phyloP scores from a whole-genome alignment of 805 yeast genomes.

The Hanseniaspora mollemarum region DNA sequence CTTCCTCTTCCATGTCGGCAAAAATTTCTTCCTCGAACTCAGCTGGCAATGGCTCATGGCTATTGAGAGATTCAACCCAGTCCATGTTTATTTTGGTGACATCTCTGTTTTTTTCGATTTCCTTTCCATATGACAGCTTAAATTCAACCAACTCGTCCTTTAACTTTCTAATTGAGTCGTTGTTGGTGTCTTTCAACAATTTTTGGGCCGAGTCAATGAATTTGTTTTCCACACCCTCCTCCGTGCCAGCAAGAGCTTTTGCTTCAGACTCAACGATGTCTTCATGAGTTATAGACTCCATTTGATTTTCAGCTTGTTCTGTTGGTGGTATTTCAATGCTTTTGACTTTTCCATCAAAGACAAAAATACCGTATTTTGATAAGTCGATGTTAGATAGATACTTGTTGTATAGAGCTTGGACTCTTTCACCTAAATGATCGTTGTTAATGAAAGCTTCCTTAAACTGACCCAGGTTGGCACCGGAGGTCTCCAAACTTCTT shows the following conservation, averaged over 20 bases:
- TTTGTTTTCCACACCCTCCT: slow-evolving; percentile 20
- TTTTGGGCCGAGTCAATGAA: slow-evolving; percentile 5
- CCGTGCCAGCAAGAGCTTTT: slow-evolving; percentile 18
- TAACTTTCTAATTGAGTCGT: slow-evolving; percentile 23
- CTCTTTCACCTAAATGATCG: slow-evolving; percentile 24
- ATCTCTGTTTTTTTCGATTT: slow-evolving; percentile 22
- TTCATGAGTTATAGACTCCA: slow-evolving; percentile 20
- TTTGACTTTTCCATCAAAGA: background rate
- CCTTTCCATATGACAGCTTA: slow-evolving; percentile 28
- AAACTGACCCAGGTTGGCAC: slow-evolving; percentile 25
- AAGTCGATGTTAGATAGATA: slow-evolving; percentile 7
- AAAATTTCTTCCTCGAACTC: slow-evolving; percentile 2
- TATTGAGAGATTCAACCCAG: slow-evolving; percentile 40
- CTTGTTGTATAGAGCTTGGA: slow-evolving; percentile 18
- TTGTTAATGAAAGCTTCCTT: slow-evolving; percentile 22
- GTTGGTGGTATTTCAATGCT: slow-evolving; percentile 12
- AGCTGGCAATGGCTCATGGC: slow-evolving; percentile 30
- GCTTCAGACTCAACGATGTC: slow-evolving; percentile 19
- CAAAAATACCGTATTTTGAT: background rate
- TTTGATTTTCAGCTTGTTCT: slow-evolving; percentile 23
- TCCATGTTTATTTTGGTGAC: slow-evolving; percentile 24
- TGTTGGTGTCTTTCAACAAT: slow-evolving; percentile 17
- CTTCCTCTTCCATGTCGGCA: slow-evolving; percentile 31
- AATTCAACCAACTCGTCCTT: slow-evolving; percentile 22
- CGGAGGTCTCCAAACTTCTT: slow-evolving; percentile 19